Evolutionary conservation across 257 asterid species (phyloP), one percentile per base, ranked within the genome.

Genomic region (Solanum corneliomulleri): DNA sequence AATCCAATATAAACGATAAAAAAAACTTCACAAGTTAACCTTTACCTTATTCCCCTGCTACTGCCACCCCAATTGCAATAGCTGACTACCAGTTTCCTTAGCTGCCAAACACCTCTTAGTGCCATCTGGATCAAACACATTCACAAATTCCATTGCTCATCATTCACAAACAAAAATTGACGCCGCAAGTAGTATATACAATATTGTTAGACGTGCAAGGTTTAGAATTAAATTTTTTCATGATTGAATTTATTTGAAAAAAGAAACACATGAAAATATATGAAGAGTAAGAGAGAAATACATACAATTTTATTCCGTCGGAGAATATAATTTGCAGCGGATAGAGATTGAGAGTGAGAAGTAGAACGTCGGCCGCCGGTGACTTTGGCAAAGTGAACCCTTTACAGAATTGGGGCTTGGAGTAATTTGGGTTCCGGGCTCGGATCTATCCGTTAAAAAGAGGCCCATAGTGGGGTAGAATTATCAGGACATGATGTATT

Each of bases 61-160:
- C 99, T 95, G 89, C 99, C 99, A 9, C 98, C 98, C 94, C 94
- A 94, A 86, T 95, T 83, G 85, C 96, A 94, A 86, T 87, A 94
- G 88, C 97, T 94, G 81, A 97, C 98, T 33, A 95, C 68, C 66
- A 97, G 89, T 89, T 94, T 97, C 66, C 93, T 91, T 56, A 97
- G 90, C 88, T 94, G 98, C 99, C 99, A 97, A 4, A 90, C 97
- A 85, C 99, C 99, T 90, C 96, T 93, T 75, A 94, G 3, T 21
- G 99, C 91, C 99, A 96, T 95, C 90, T 91, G 56, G 16, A 25
- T 78, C 66, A 27, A 45, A 7, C 27, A 78, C 7, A 78, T 44
- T 45, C 39, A 76, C 11, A 42, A 76, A 76, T 23, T 23, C 42
- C 60, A 70, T 12, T 31, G 13, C n/a, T 70, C 20, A 75, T 75